These are phyloP conservation scores for Whalleya microplaca DNA, from an alignment of 2,329 filamentous ascomycete species.

Conservation along the genomic window DNA sequence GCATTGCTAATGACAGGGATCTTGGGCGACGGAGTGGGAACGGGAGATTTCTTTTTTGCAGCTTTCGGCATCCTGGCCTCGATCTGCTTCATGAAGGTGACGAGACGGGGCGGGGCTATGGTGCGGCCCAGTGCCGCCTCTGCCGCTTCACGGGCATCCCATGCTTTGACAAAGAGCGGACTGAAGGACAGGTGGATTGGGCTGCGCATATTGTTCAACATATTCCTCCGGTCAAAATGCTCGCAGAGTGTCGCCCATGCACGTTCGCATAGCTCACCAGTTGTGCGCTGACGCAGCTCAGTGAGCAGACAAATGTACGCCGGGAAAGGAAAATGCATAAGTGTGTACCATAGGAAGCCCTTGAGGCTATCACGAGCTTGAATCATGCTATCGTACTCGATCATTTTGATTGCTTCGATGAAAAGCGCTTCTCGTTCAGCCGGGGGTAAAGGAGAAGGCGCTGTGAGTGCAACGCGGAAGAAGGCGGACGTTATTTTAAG, in stretches of 20 bases:
- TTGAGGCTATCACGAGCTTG: conserved; percentile 54
- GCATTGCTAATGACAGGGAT: conserved; percentile 28
- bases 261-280: conserved; percentile 60
- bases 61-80: conserved; percentile 40
- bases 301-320: conserved; percentile 64
- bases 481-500: conserved; percentile 60
- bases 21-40: conserved; percentile 34
- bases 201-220: conserved; percentile 53
- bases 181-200: conserved; percentile 63
- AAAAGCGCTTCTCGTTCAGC: conserved; percentile 57
- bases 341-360: conserved; percentile 62
- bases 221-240: conserved; percentile 56
- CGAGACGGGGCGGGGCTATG: conserved; percentile 49
- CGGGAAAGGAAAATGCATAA: conserved; percentile 63
- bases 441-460: conserved; percentile 44
- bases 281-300: conserved; percentile 56
- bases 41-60: conserved; percentile 35
- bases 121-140: conserved; percentile 49
- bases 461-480: conserved; percentile 49
- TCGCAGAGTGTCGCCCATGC: conserved; percentile 61
- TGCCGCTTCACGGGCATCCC: conserved; percentile 59
- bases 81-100: conserved; percentile 51
- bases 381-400: conserved; percentile 62
- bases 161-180: conserved; percentile 63
- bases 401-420: conserved; percentile 58